Evolutionary conservation across 1,139 yeast species (phyloP).

Genomic region (Zygosaccharomyces pseudobailii): DNA sequence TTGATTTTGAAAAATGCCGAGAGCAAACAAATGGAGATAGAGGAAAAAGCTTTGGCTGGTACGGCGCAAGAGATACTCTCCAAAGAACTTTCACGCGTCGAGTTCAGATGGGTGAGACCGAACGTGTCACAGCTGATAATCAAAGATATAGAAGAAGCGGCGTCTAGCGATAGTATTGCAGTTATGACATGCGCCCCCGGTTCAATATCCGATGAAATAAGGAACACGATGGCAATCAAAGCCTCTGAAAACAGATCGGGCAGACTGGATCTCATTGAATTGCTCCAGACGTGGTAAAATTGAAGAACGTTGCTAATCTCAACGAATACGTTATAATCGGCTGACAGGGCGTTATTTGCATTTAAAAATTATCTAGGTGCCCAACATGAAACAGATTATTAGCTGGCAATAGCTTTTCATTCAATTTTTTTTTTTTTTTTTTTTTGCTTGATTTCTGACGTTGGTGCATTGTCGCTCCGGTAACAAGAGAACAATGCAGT

Average conservation of each 20-base stretch:
- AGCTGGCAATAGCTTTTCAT: no score
- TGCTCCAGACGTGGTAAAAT: slow-evolving; percentile 13
- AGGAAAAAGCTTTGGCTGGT: slow-evolving; percentile 2
- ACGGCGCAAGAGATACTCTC: not conserved
- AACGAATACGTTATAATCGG: no score
- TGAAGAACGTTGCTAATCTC: not conserved
- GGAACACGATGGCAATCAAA: slow-evolving; percentile 35
- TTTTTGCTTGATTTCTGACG: not conserved
- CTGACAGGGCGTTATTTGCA: no score
- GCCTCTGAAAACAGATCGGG: slow-evolving; percentile 5
- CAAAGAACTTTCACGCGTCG: slow-evolving; percentile 33
- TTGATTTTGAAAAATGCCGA: not conserved
- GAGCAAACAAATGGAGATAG: not conserved
- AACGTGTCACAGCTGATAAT: slow-evolving; percentile 36
- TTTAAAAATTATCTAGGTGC: no score
- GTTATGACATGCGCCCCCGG: slow-evolving; percentile 51
- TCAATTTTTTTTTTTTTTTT: not conserved
- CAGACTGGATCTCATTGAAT: slow-evolving; percentile 12
- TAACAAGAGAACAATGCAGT: not conserved
- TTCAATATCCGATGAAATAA: slow-evolving; percentile 43
- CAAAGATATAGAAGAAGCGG: slow-evolving; percentile 33
- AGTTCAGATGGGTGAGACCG: slow-evolving; percentile 45
- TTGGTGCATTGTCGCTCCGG: slow-evolving; percentile 6
- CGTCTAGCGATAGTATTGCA: slow-evolving; percentile 38
- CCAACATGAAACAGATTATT: no score